Evolutionary conservation across 495 filamentous ascomycete species (phyloP), one percentile per base, ranked within the genome.

Genomic region (Lepraria neglecta): DNA sequence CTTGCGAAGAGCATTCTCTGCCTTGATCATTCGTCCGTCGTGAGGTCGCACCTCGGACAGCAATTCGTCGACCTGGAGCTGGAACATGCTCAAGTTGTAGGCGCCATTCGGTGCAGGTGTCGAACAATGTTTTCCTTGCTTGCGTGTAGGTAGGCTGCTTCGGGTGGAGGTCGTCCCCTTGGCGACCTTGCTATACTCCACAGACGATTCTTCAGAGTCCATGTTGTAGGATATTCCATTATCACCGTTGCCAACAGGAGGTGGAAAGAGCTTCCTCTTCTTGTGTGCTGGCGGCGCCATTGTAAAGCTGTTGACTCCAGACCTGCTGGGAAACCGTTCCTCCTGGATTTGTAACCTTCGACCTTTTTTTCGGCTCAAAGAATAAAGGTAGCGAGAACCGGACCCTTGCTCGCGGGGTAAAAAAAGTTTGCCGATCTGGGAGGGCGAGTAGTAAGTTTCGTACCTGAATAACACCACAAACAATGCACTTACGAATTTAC

Each of bases 41-140:
- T 92, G 81, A 30, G 86, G 79, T 69, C 79, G 80, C 44, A 89
- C 78, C 60, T 88, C 84, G 24, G 78, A 74, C 63, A 97, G 69
- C 47, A 98, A 73, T 67, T 96, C 91, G 60, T 96, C 88, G 27
- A 91, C 81, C 74, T 97, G 89, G 35, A 98, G 76, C 65, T 92
- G 87, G 75, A 97, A 95, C 64, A 90, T 77, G 68, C 81, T 89
- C 42, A 83, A 87, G 64, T 84, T 84, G 73, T 82, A 87, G 44
- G 75, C 40, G 40, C 31, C 40, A 24, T 12, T 17, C 6, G 43
- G 11, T 27, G 38, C 6, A 9, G 14, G 28, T 10, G n/a, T 48
- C 24, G 50, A 14, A 4, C 5, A 6, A 33, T 47, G 31, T 38
- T 17, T 31, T 9, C 28, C 31, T n/a, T 11, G 35, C 6, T 61